Conservation (phyloP, 1,139 yeast species). For the Hansenula sp. region DNA sequence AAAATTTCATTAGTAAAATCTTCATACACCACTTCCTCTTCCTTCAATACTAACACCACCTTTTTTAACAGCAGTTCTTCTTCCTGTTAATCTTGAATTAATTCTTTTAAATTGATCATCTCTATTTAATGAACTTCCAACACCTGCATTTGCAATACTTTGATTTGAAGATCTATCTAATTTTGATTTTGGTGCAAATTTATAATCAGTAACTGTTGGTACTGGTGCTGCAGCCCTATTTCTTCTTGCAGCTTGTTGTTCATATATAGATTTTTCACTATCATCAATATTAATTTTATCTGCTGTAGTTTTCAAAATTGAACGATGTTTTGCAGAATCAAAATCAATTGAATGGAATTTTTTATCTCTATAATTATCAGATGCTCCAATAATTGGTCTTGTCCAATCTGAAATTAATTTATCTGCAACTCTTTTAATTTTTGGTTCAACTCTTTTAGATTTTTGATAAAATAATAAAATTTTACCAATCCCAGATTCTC, state of each 20-base stretch:
- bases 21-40: background rate
- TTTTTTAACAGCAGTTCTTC: conserved; percentile 46
- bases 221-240: conserved; percentile 94
- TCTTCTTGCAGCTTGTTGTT: conserved; percentile 87
- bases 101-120: conserved; percentile 81
- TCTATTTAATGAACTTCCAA: conserved; percentile 45
- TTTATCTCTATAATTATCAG: conserved; percentile 91
- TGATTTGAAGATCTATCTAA: conserved; percentile 27
- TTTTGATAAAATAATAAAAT: conserved; percentile 92
- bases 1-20: too few relatives aligned
- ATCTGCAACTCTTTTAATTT: conserved; percentile 84
- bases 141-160: conserved; percentile 36
- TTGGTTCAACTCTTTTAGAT: conserved; percentile 83
- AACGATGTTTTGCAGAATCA: conserved; percentile 48
- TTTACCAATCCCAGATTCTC: conserved; percentile 93
- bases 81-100: conserved; percentile 33
- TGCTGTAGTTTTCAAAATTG: conserved; percentile 19
- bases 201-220: conserved; percentile 83
- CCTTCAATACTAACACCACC: conserved; percentile 67
- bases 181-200: conserved; percentile 82
- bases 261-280: conserved; percentile 62
- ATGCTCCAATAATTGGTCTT: conserved; percentile 92
- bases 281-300: conserved; percentile 21
- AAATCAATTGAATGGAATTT: conserved; percentile 67
- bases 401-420: conserved; percentile 96